Conservation (phyloP, 1,284 basidiomycete genomes). For the Rhodotorula mucilaginosa region DNA sequence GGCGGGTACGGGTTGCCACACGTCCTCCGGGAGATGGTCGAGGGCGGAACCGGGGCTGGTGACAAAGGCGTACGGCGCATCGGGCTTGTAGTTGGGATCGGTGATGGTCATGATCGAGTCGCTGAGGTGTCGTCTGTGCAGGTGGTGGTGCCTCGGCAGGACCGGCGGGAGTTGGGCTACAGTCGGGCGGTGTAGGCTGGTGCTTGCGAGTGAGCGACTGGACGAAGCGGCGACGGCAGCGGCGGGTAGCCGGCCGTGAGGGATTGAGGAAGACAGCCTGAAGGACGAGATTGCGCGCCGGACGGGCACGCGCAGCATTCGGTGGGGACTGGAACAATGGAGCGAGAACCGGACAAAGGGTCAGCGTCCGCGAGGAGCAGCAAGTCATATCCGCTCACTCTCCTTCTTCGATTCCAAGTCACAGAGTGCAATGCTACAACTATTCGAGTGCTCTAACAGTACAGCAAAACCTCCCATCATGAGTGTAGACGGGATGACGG, state of each 20-base stretch:
- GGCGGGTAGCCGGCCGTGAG: not conserved
- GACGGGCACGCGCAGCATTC: constrained; percentile 10
- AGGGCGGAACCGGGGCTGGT: constrained; percentile 12
- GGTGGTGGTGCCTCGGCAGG: not conserved
- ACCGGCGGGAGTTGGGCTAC: not conserved
- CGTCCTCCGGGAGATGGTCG: constrained; percentile 13
- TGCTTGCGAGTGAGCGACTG: not conserved
- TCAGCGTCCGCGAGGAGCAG: too few species aligned
- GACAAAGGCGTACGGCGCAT: constrained; percentile 34
- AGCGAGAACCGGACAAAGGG: not conserved
- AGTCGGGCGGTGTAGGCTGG: not conserved
- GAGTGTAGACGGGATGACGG: too few species aligned
- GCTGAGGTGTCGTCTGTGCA: not conserved
- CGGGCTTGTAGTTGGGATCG: constrained; percentile 12
- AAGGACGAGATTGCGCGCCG: not conserved
- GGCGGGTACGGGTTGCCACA: not conserved
- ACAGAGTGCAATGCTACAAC: too few species aligned
- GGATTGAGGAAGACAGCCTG: not conserved
- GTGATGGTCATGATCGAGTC: constrained; percentile 21
- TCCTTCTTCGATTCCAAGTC: too few species aligned
- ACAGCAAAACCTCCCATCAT: too few species aligned
- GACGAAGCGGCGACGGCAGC: not conserved
- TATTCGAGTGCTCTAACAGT: too few species aligned
- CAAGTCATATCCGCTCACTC: too few species aligned
- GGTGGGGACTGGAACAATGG: not conserved